Conservation (phyloP, 2,329 filamentous ascomycete species). For the Alternaria gansuensis region DNA sequence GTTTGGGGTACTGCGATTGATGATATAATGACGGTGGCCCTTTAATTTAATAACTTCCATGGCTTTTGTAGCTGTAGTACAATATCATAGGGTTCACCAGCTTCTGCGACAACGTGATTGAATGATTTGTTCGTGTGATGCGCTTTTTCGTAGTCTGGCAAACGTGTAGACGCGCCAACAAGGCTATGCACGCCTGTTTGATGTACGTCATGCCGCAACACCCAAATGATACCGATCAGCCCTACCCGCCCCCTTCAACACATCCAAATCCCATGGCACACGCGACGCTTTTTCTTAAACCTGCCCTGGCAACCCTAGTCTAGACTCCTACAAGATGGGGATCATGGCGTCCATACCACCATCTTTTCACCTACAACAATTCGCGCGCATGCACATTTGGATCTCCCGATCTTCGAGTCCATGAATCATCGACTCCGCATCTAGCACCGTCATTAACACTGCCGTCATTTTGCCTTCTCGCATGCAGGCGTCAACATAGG, state of each 20-base stretch:
- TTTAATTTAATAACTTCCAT: neutral
- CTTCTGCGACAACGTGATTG: neutral
- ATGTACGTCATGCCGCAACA: conserved; percentile 13
- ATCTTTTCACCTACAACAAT: neutral
- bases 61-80: neutral
- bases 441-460: conserved; percentile 5
- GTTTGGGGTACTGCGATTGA: neutral
- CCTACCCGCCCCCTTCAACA: conserved; percentile 8
- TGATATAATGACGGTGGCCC: neutral
- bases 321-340: neutral
- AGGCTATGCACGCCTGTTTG: neutral
- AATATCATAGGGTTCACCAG: neutral
- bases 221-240: conserved; percentile 5
- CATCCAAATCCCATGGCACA: conserved; percentile 13
- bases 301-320: neutral
- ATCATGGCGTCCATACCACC: neutral
- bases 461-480: conserved; percentile 11
- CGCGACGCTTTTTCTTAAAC: conserved; percentile 16
- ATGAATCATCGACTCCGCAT: conserved; percentile 17
- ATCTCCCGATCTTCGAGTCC: conserved; percentile 8
- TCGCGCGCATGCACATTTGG: neutral
- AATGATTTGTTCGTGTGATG: neutral
- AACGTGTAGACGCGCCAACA: conserved; percentile 8
- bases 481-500: neutral
- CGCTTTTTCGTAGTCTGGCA: neutral